A percentile compares a stretch with the other conserved stretches of the same genome.
Conservation (phyloP, 164 flowering plant species). For the Magnolia changhungtana region DNA sequence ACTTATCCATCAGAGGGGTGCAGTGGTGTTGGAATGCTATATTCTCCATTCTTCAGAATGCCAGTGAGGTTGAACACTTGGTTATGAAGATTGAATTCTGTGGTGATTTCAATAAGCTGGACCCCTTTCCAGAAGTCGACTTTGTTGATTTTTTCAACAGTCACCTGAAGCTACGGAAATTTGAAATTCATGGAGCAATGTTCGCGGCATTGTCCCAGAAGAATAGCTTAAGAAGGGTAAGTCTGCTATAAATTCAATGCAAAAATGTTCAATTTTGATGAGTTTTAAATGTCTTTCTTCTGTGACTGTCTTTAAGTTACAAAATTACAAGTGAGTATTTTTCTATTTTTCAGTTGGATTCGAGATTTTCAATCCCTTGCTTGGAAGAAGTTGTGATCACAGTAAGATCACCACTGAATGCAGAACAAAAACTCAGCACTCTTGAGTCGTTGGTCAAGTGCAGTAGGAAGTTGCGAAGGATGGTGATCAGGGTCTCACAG, state of each 20-base stretch:
- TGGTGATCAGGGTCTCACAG: slow-evolving; percentile 73
- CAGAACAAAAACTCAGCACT: slow-evolving; percentile 83
- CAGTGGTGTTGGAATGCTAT: slow-evolving; percentile 94
- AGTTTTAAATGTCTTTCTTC: neutral
- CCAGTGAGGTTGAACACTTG: slow-evolving; percentile 73
- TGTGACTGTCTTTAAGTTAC: neutral
- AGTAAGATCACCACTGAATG: slow-evolving; percentile 77
- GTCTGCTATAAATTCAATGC: neutral
- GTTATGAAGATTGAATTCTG: slow-evolving; percentile 86
- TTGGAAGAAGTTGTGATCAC: slow-evolving; percentile 65
- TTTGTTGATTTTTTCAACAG: slow-evolving; percentile 75
- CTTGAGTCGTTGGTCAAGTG: slow-evolving; percentile 66
- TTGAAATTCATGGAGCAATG: slow-evolving; percentile 94
- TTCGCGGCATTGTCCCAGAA: slow-evolving; percentile 90
- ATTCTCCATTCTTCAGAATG: slow-evolving; percentile 57
- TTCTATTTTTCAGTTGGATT: slow-evolving; percentile 48
- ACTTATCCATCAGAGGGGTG: slow-evolving; percentile 63
- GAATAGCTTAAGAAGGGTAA: slow-evolving; percentile 75
- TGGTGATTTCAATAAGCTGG: slow-evolving; percentile 54
- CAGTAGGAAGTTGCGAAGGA: slow-evolving; percentile 47
- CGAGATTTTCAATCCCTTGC: slow-evolving; percentile 60
- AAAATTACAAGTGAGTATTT: neutral
- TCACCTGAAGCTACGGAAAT: slow-evolving; percentile 62
- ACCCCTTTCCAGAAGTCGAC: slow-evolving; percentile 81
- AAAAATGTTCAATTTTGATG: neutral